These are phyloP conservation scores for Candida orba DNA, from an alignment of 805 yeast species.

Conservation along the genomic window DNA sequence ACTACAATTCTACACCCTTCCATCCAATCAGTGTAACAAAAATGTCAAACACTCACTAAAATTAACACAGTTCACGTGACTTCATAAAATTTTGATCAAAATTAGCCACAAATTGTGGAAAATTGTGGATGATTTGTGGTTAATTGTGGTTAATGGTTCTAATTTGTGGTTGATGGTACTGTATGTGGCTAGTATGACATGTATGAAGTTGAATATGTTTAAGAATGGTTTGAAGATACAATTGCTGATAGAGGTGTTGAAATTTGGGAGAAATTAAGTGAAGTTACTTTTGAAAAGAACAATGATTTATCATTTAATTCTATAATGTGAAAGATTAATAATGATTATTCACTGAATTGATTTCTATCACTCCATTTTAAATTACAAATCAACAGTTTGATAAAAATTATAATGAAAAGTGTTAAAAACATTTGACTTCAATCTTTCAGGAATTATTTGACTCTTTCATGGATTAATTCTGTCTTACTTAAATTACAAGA, in stretches of 20 bases:
- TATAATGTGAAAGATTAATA: constrained; percentile 49
- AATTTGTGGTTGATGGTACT: too few species aligned
- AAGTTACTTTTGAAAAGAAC: constrained; percentile 42
- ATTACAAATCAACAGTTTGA: not conserved
- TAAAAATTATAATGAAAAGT: constrained; percentile 8
- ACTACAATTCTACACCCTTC: too few species aligned
- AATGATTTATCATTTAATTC: constrained; percentile 42
- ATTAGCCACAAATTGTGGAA: too few species aligned
- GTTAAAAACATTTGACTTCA: constrained; percentile 22
- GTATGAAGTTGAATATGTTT: too few species aligned
- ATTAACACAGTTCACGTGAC: too few species aligned
- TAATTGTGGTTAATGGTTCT: too few species aligned
- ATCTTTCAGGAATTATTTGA: constrained; percentile 33
- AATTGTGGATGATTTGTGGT: too few species aligned
- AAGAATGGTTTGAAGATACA: constrained; percentile 56
- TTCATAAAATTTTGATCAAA: too few species aligned
- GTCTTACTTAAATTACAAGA: constrained; percentile 24
- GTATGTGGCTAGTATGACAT: too few species aligned
- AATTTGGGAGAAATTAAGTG: constrained; percentile 46
- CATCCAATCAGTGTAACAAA: too few species aligned
- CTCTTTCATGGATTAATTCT: constrained; percentile 35
- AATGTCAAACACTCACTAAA: too few species aligned
- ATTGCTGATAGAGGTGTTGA: constrained; percentile 61
- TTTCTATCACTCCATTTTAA: constrained; percentile 24
- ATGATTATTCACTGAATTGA: constrained; percentile 35